A percentile compares a stretch with the other conserved stretches of the same genome.
Evolutionary conservation across 257 asterid species (phyloP).

Genomic region (Gardenia jasminoides): DNA sequence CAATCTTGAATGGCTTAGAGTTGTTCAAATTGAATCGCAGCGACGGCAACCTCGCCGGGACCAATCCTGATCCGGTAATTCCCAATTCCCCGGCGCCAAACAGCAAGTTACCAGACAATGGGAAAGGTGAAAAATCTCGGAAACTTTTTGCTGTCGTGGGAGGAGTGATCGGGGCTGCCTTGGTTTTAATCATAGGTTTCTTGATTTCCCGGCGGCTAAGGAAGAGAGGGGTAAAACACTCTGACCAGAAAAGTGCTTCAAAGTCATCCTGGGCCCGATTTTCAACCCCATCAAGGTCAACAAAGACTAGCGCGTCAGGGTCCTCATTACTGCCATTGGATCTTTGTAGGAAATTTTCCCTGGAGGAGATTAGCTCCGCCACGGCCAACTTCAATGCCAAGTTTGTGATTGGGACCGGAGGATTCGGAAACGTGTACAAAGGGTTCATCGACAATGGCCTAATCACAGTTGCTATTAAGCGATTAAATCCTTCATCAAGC

Average conservation of each 20-base stretch:
- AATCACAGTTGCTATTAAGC: slow-evolving; percentile 47
- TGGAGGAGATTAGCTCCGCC: slow-evolving; percentile 47
- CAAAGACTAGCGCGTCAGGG: slow-evolving; percentile 30
- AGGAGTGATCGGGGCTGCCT: slow-evolving; percentile 30
- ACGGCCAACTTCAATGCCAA: slow-evolving; percentile 41
- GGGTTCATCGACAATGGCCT: slow-evolving; percentile 35
- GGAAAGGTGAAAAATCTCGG: not conserved
- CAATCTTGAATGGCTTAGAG: slow-evolving; percentile 59
- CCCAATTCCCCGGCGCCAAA: too few relatives aligned
- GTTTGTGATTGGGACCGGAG: slow-evolving; percentile 49
- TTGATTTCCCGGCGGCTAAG: slow-evolving; percentile 29
- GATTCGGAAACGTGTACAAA: slow-evolving; percentile 64
- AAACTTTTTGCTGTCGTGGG: slow-evolving; percentile 13
- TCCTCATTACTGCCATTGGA: slow-evolving; percentile 9
- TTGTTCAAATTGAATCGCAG: slow-evolving; percentile 47
- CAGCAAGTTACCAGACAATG: too few relatives aligned
- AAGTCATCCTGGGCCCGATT: slow-evolving; percentile 42
- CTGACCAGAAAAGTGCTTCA: not conserved
- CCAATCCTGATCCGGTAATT: slow-evolving; percentile 30
- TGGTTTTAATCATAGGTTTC: slow-evolving; percentile 19
- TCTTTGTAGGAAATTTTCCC: slow-evolving; percentile 27
- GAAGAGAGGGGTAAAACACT: slow-evolving; percentile 30
- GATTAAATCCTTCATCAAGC: slow-evolving; percentile 43
- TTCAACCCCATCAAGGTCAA: slow-evolving; percentile 28
- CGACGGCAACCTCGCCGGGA: slow-evolving; percentile 37